Evolutionary conservation across 2,329 filamentous ascomycete genomes (phyloP).

Genomic region (Teratosphaeria gauchensis): DNA sequence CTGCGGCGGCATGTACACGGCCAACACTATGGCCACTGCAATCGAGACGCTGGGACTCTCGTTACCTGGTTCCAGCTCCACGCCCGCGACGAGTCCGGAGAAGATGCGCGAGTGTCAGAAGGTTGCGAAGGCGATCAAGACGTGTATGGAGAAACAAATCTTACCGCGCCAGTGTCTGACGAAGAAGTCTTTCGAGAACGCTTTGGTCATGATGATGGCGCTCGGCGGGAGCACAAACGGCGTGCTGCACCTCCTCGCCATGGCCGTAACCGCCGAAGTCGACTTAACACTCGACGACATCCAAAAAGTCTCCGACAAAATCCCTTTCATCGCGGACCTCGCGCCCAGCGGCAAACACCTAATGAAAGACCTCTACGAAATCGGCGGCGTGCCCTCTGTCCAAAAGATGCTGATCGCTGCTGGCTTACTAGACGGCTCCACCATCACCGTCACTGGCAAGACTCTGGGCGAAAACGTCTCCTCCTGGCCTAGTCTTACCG

Average conservation of each 20-base stretch:
- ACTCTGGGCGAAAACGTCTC: slow-evolving; percentile 75
- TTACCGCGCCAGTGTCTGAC: slow-evolving; percentile 72
- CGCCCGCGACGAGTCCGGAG: slow-evolving; percentile 67
- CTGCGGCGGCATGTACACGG: slow-evolving; percentile 89
- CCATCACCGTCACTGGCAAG: slow-evolving; percentile 74
- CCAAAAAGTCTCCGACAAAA: slow-evolving; percentile 69
- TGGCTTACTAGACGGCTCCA: slow-evolving; percentile 63
- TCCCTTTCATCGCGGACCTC: slow-evolving; percentile 77
- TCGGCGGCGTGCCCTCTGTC: slow-evolving; percentile 77
- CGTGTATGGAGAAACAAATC: slow-evolving; percentile 75
- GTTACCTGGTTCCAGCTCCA: slow-evolving; percentile 75
- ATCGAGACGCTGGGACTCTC: slow-evolving; percentile 82
- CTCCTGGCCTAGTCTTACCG: slow-evolving; percentile 62
- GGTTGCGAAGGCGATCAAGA: slow-evolving; percentile 65
- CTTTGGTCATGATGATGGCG: slow-evolving; percentile 80
- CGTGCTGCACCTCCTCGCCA: slow-evolving; percentile 79
- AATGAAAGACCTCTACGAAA: slow-evolving; percentile 79
- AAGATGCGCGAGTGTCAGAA: slow-evolving; percentile 82
- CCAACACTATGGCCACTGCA: slow-evolving; percentile 86
- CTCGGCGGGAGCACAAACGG: slow-evolving; percentile 86
- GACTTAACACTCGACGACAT: slow-evolving; percentile 72
- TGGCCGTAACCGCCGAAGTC: slow-evolving; percentile 77
- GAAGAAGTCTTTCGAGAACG: slow-evolving; percentile 75
- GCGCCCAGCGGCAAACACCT: slow-evolving; percentile 75
- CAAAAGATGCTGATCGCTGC: slow-evolving; percentile 76